These are phyloP conservation scores for Pseudogymnoascus sp. DNA, from an alignment of 2,329 filamentous ascomycete genomes.

Conservation along the genomic window DNA sequence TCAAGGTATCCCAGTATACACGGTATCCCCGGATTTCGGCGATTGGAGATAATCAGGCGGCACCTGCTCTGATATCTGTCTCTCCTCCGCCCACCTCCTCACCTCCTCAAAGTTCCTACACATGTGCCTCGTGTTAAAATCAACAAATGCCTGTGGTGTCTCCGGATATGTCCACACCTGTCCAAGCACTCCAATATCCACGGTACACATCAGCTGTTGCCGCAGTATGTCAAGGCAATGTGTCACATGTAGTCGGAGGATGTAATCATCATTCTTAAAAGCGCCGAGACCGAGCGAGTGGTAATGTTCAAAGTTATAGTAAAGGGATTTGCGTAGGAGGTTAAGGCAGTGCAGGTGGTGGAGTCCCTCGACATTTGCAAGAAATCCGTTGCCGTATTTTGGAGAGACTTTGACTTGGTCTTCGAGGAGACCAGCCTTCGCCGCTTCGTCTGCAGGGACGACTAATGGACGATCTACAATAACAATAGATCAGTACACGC, in stretches of 20 bases:
- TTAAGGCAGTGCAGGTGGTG: conserved; percentile 48
- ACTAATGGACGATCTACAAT: conserved; percentile 30
- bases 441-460: conserved; percentile 35
- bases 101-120: conserved; percentile 49
- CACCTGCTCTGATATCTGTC: conserved; percentile 24
- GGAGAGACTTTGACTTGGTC: conserved; percentile 45
- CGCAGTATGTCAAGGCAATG: conserved; percentile 50
- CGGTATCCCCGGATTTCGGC: conserved; percentile 9
- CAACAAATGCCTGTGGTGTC: conserved; percentile 33
- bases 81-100: conserved; percentile 40
- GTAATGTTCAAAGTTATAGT: conserved; percentile 49
- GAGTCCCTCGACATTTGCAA: conserved; percentile 40
- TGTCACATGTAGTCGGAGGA: conserved; percentile 43
- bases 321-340: conserved; percentile 43
- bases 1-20: not conserved
- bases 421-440: conserved; percentile 34
- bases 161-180: conserved; percentile 43
- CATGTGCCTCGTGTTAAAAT: conserved; percentile 48
- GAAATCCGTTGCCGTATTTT: conserved; percentile 45
- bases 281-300: conserved; percentile 21
- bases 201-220: conserved; percentile 49
- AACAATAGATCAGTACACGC: not conserved
- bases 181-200: conserved; percentile 45
- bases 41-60: conserved; percentile 20
- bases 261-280: conserved; percentile 37